A percentile compares a stretch with the other conserved stretches of the same genome.
These are phyloP conservation scores for Sporothrix dimorphospora DNA, from an alignment of 2,329 filamentous ascomycete species.

Conservation along the genomic window DNA sequence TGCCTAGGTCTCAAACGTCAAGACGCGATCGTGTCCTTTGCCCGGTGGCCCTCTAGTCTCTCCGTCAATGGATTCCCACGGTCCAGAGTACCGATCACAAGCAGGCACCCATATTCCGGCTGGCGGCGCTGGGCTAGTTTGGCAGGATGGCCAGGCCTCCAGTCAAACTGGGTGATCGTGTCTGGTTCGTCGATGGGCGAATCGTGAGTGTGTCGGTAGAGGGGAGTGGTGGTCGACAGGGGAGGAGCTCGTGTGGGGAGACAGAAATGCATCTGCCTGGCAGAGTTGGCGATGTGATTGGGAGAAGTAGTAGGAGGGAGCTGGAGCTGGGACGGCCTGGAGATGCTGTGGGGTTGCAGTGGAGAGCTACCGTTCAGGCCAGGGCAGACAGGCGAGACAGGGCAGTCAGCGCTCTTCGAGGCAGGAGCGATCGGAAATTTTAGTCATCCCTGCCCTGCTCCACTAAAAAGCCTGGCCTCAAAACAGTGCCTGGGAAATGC, in stretches of 20 bases:
- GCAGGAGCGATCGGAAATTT: background rate
- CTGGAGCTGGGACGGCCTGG: background rate
- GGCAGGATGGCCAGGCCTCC: background rate
- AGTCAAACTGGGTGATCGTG: background rate
- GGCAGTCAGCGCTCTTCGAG: background rate
- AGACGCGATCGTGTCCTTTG: constrained; percentile 16
- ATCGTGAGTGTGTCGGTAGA: background rate
- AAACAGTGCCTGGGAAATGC: background rate
- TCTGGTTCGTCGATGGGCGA: background rate
- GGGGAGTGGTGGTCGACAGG: background rate
- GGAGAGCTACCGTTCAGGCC: background rate
- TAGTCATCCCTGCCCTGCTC: background rate
- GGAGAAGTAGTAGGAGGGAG: background rate
- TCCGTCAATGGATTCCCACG: constrained; percentile 33
- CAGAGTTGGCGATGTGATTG: constrained; percentile 6
- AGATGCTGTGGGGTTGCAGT: background rate
- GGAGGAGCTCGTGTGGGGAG: background rate
- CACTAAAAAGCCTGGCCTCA: background rate
- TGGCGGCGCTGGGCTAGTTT: background rate
- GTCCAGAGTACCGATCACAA: background rate
- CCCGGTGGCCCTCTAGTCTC: background rate
- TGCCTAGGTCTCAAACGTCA: background rate
- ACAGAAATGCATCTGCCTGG: constrained; percentile 20
- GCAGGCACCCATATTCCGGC: constrained; percentile 36
- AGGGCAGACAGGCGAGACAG: background rate